Base-by-base conservation (phyloP, 2,329 filamentous ascomycete species). In the Sporothrix inflata region DNA sequence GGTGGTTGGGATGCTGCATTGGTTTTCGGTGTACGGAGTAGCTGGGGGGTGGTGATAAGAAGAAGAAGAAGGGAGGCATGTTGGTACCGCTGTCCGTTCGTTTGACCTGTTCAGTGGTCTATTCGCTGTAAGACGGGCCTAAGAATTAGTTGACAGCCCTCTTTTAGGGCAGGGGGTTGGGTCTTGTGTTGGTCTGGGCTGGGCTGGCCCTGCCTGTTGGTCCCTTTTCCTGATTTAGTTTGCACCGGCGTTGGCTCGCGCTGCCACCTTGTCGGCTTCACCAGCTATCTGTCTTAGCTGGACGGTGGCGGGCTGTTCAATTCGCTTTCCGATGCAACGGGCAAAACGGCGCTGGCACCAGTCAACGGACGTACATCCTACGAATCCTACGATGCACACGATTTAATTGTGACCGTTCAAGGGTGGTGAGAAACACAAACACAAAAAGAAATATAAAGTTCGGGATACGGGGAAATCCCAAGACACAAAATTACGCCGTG, bases 21-120 rank as follows among this genome's bases (percentile, higher is more conserved):
- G 30, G n/a, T 69, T 57, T 69, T 69, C 66, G 66, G 66, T 49
- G 66, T 55, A 27, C 66, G 66, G 66, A 49, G 66, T 55, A 27
- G 19, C 49, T 55, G 34, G 66, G 61, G 66, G 66, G 66, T 69
- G 66, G 34, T 55, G 30, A 69, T 55, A 69, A 40, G 30, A 40
- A 53, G n/a, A 4, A 27, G 19, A 42, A 9, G 12, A 24, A 42
- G 14, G 24, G 34, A n/a, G n/a, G n/a, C n/a, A n/a, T n/a, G 38
- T 42, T n/a, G 57, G 57, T 42, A 34, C n/a, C 14, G 4, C 9
- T 60, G 38, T 5, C 34, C 57, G n/a, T 49, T n/a, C 19, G 47
- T 47, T 19, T 14, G 40, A 11, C 8, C 8, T 38, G 12, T n/a
- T 30, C 27, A 38, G 55, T n/a, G 55, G 55, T 27, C 55, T 38